Evolutionary conservation across 225 moss, liverwort and hornwort genomes (phyloP).

Genomic region (Rhytidiadelphus loreus): DNA sequence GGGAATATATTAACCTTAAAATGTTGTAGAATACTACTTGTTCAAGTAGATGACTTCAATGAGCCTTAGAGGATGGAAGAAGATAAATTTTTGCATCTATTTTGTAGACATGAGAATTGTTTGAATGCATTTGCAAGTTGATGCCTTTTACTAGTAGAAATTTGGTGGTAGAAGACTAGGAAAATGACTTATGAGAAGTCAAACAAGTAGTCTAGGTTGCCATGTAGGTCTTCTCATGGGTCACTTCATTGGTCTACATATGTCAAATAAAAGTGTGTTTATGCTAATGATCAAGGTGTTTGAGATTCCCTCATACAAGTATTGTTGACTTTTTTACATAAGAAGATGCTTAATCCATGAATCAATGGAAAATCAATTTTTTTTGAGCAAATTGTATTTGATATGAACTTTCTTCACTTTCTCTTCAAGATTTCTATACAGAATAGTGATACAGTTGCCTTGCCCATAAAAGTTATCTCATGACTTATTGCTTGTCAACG

Average conservation of each 20-base stretch:
- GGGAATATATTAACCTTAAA: not conserved
- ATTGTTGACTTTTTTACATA: not conserved
- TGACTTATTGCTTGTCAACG: accelerated
- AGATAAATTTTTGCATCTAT: not conserved
- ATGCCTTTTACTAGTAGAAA: not conserved
- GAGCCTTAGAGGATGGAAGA: not conserved
- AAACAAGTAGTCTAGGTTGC: not conserved
- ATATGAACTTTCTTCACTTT: not conserved
- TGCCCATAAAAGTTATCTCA: too few species aligned
- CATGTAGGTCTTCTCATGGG: not conserved
- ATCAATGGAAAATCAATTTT: accelerated
- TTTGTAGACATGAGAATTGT: accelerated
- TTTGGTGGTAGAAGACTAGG: accelerated
- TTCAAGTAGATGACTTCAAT: not conserved
- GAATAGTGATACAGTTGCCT: too few species aligned
- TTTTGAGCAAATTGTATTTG: not conserved
- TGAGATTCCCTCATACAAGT: not conserved
- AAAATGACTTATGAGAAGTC: accelerated
- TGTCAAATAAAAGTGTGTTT: not conserved
- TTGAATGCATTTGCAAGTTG: not conserved
- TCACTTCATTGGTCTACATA: not conserved
- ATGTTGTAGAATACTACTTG: not conserved
- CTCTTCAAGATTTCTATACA: not conserved
- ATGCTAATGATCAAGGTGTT: not conserved
- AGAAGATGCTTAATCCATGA: not conserved